phyloP scores from a whole-genome alignment of 2,329 filamentous ascomycete genomes.

The Zopfia rhizophila region DNA sequence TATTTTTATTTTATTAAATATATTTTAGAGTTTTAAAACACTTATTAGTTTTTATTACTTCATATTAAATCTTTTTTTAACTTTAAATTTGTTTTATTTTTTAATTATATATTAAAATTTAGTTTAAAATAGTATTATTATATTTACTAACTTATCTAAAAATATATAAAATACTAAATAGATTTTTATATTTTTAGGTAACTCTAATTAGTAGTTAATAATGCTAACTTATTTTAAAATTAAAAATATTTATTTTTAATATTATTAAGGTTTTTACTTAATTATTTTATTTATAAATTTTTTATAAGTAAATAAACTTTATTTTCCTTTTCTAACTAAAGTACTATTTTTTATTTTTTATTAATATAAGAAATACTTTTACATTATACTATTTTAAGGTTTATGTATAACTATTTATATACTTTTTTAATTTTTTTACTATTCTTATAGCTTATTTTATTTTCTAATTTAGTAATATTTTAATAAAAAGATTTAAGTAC shows the following conservation, averaged over 20 bases:
- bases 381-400: conserved; percentile 7
- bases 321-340: conserved; percentile 1
- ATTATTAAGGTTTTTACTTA: conserved; percentile 10
- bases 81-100: too few species aligned
- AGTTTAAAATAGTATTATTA: too few species aligned
- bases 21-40: too few species aligned
- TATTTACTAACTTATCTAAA: too few species aligned
- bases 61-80: too few species aligned
- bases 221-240: conserved; percentile 6
- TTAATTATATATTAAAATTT: too few species aligned
- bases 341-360: conserved; percentile 23
- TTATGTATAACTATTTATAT: conserved; percentile 7
- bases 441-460: conserved; percentile 1
- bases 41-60: too few species aligned
- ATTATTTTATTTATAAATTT: conserved; percentile 14
- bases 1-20: too few species aligned
- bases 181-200: conserved; percentile 4
- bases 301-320: conserved; percentile 12
- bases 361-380: conserved; percentile 15
- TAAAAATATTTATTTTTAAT: conserved; percentile 3
- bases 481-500: conserved; percentile 22
- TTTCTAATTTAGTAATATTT: conserved; percentile 6
- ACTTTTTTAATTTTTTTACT: conserved; percentile 13
- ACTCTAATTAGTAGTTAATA: conserved; percentile 7
- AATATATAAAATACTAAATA: conserved; percentile 4